phyloP scores from a whole-genome alignment of 176 grass and related monocot species.

The Phoenix dactylifera region DNA sequence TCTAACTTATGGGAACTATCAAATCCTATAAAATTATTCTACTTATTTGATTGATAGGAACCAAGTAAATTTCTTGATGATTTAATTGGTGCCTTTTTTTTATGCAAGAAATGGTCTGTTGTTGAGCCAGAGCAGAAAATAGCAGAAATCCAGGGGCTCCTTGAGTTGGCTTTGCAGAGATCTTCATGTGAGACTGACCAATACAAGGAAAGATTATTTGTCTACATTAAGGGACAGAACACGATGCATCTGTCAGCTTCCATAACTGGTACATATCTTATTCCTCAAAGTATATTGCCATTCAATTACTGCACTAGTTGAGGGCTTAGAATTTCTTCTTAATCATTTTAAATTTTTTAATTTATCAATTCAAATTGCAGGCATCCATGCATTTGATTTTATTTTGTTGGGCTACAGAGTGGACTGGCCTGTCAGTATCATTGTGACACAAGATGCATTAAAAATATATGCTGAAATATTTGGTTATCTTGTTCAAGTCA shows the following conservation, averaged over 20 bases:
- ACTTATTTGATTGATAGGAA: not conserved
- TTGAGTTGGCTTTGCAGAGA: conserved; percentile 77
- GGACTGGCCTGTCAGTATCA: conserved; percentile 87
- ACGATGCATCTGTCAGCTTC: conserved; percentile 29
- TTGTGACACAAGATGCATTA: conserved; percentile 71
- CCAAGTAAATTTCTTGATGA: conserved; percentile 2
- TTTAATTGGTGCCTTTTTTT: conserved; percentile 3
- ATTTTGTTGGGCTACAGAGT: conserved; percentile 88
- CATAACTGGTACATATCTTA: conserved; percentile 43
- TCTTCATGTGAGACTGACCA: conserved; percentile 83
- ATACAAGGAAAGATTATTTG: conserved; percentile 77
- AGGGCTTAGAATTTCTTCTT: not conserved
- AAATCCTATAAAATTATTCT: conserved; percentile 2
- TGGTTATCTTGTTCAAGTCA: conserved; percentile 75
- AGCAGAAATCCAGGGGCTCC: conserved; percentile 70
- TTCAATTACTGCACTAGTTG: too few species aligned
- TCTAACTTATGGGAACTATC: too few species aligned
- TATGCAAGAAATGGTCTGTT: conserved; percentile 63
- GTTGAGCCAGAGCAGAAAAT: conserved; percentile 58
- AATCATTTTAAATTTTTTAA: not conserved
- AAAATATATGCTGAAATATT: conserved; percentile 95
- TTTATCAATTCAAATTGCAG: conserved; percentile 34
- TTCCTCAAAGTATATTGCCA: not conserved
- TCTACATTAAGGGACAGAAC: conserved; percentile 49
- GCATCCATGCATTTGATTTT: conserved; percentile 58